Evolutionary conservation across 2,329 filamentous ascomycete genomes (phyloP), one percentile per base, ranked within the genome.

Genomic region (Triangularia verruculosa): DNA sequence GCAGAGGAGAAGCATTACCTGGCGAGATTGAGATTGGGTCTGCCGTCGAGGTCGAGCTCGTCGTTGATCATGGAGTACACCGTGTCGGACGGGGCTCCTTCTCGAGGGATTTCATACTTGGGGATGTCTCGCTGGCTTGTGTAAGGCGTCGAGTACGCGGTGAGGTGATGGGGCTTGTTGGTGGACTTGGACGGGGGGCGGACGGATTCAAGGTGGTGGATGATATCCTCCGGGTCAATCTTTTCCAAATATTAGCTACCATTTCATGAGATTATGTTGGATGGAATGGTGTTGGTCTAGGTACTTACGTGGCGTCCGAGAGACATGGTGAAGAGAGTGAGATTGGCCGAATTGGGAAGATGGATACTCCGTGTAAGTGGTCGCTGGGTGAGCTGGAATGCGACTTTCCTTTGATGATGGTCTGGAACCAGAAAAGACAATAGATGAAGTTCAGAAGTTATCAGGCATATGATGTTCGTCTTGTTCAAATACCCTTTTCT

Each of bases 11-110:
- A 28, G 9, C n/a, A 9, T 4, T 28, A 28, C 27, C 27, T 51
- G 67, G 89, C 88, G 25, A 90, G 76, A 70, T 91, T 91, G 67
- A 91, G 76, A 68, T 88, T 89, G 0, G 89, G 88, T 56, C 82
- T 81, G 27, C 88, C 86, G 70, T 89, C 86, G 2, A 89, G 78
- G 72, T 89, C 85, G 34, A 87, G 74, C 69, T 89, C 86, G 72
- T 88, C 85, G 65, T 80, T 82, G 64, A 88, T 78, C 74, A 91
- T 80, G 68, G 89, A 86, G 69, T 89, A 86, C 0, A 89, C 88
- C 0, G 85, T 82, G 67, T 89, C 86, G 9, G 84, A 82, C 0
- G 84, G 83, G 13, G 84, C 83, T 3, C 86, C 85, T 53, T 86
- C 76, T 2, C 80, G 72, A 0, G 86, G 84, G 17, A 89, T 83